Percentiles rank a stretch among this genome's conserved stretches.
Conservation (phyloP, 2,329 filamentous ascomycete genomes). For the Xylaria sp. region DNA sequence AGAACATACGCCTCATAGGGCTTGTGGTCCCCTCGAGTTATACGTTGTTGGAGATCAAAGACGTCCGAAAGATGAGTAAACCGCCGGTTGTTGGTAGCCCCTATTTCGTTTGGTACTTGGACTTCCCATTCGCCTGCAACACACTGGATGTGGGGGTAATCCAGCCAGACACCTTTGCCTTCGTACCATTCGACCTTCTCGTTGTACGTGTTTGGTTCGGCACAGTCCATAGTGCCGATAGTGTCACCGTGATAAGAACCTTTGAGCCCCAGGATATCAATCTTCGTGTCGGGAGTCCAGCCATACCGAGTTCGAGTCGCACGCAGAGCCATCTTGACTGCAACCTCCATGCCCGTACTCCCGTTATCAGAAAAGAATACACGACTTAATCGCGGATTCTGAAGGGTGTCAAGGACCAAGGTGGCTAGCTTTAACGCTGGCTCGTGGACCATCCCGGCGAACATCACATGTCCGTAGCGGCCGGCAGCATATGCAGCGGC, state of each 20-base stretch:
- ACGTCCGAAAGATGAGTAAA: slow-evolving; percentile 65
- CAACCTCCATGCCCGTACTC: slow-evolving; percentile 85
- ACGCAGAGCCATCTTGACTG: slow-evolving; percentile 84
- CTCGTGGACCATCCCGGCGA: slow-evolving; percentile 81
- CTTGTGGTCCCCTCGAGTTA: slow-evolving; percentile 56
- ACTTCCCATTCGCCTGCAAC: slow-evolving; percentile 74
- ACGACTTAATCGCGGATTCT: slow-evolving; percentile 73
- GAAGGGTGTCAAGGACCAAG: slow-evolving; percentile 66
- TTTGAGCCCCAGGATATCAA: slow-evolving; percentile 78
- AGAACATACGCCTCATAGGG: slow-evolving; percentile 71
- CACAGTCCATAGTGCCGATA: slow-evolving; percentile 87
- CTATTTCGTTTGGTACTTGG: slow-evolving; percentile 62
- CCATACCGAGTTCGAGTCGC: slow-evolving; percentile 74
- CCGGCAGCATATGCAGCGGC: slow-evolving; percentile 84
- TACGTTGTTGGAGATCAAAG: slow-evolving; percentile 67
- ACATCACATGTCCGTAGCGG: slow-evolving; percentile 90
- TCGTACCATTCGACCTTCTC: slow-evolving; percentile 88
- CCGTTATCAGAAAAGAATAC: slow-evolving; percentile 89
- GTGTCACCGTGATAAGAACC: slow-evolving; percentile 90
- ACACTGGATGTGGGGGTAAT: slow-evolving; percentile 79
- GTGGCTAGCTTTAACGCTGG: slow-evolving; percentile 78
- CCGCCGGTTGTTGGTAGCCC: slow-evolving; percentile 53
- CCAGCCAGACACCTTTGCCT: slow-evolving; percentile 83
- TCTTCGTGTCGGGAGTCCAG: slow-evolving; percentile 67
- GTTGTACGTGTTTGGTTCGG: slow-evolving; percentile 81